These are phyloP conservation scores for Golubevia sp. DNA, from an alignment of 1,284 basidiomycete genomes.

Conservation along the genomic window DNA sequence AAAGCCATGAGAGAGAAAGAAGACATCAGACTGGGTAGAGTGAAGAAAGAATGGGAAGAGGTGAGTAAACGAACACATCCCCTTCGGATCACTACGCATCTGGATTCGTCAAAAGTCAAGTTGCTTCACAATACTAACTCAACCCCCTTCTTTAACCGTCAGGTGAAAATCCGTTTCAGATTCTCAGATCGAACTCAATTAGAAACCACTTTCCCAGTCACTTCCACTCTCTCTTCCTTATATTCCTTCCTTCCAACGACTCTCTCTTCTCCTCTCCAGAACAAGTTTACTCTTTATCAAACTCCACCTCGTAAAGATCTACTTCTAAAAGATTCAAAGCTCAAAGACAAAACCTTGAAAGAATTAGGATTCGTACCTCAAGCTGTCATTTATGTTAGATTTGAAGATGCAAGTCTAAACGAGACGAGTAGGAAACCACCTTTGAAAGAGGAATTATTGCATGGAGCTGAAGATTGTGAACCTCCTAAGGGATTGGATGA, in stretches of 20 bases:
- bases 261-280: slow-evolving; percentile 9
- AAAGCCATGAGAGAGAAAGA: slow-evolving; percentile 43
- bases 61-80: slow-evolving; percentile 6
- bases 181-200: slow-evolving; percentile 49
- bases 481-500: no score
- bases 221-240: slow-evolving; percentile 21
- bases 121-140: background rate
- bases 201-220: slow-evolving; percentile 28
- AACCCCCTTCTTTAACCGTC: background rate
- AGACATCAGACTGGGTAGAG: slow-evolving; percentile 17
- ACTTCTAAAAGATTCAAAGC: slow-evolving; percentile 15
- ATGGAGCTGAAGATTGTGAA: no score
- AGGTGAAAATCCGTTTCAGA: slow-evolving; percentile 46
- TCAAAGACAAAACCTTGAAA: slow-evolving; percentile 24
- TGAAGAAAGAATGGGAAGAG: slow-evolving; percentile 23
- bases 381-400: slow-evolving; percentile 41
- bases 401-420: slow-evolving; percentile 29
- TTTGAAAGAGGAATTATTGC: no score
- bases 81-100: no score
- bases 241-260: slow-evolving; percentile 31
- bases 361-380: slow-evolving; percentile 44
- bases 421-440: background rate
- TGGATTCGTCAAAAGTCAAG: no score
- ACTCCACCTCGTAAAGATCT: slow-evolving; percentile 45
- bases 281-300: slow-evolving; percentile 30